Evolutionary conservation across 2,329 filamentous ascomycete genomes (phyloP), one percentile per base, ranked within the genome.

Genomic region (Beauveria asiatica): DNA sequence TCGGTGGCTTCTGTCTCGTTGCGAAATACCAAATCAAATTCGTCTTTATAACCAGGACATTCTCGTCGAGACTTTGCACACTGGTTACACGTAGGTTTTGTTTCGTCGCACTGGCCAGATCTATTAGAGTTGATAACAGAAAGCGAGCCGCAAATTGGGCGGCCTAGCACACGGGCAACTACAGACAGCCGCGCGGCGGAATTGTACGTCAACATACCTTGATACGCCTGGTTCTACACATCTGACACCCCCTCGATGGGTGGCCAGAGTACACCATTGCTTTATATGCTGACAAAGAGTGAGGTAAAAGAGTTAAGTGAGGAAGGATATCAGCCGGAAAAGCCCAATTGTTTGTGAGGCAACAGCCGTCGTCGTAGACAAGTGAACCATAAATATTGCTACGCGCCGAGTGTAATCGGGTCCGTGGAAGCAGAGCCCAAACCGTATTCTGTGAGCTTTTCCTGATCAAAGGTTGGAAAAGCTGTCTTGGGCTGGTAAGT

Each of bases 1-100:
- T 85, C 84, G 39, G 86, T 87, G 1, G 85, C 84, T 65, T 83
- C 82, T 30, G 86, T 89, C 73, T 89, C 86, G 69, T 89, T 87
- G 60, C 87, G 83, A 66, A 89, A 88, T 59, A 90, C 82, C 25
- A 89, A 74, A 66, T 90, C 87, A 65, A 89, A 88, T 64, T 88
- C 85, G 67, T 88, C 84, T 69, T 84, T 84, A 72, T 88, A 88
- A 50, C 85, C 85, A 3, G 85, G 85, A 67, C 85, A 88, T 64
- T 80, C 76, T 44, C 84, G 80, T 61, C 82, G 77, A 42, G 84
- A 86, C 67, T 86, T 87, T 64, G 78, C 74, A 67, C 85, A 88
- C 68, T 87, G 84, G 45, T 80, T 81, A 71, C 85, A 88, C 5
- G 81, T 83, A 10, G 85, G 85, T 64, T 83, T 86, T 44, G 79